Evolutionary conservation across 148 eudicot species (phyloP).

Genomic region (Fallopia convolvulus): DNA sequence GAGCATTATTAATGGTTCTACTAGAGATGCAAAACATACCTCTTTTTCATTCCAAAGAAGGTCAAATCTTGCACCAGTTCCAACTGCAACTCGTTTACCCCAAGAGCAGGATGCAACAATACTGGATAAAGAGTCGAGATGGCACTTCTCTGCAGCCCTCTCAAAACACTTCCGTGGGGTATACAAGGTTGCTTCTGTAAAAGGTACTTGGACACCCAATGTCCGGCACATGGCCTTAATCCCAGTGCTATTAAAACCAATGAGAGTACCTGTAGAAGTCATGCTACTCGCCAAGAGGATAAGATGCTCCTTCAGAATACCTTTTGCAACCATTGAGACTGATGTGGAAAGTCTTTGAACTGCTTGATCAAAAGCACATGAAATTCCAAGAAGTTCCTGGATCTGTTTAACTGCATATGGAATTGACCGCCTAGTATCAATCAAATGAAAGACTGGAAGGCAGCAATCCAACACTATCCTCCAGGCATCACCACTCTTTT

Average conservation of each 20-base stretch:
- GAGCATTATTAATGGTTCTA: not conserved
- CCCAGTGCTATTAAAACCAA: conserved; percentile 81
- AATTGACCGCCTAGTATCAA: conserved; percentile 68
- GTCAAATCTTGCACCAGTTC: conserved; percentile 86
- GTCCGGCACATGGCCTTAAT: conserved; percentile 71
- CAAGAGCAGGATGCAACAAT: conserved; percentile 95
- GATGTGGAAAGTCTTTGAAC: conserved; percentile 94
- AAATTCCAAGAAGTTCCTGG: conserved; percentile 80
- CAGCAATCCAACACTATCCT: conserved; percentile 81
- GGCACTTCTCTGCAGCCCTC: conserved; percentile 91
- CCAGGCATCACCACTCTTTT: conserved; percentile 89
- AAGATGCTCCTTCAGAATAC: conserved; percentile 90
- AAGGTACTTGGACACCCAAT: conserved; percentile 72
- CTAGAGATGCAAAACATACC: conserved; percentile 25
- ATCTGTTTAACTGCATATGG: conserved; percentile 92
- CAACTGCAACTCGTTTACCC: conserved; percentile 96
- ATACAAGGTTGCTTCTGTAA: conserved; percentile 90
- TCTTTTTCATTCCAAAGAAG: conserved; percentile 71
- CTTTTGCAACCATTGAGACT: conserved; percentile 84
- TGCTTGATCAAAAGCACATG: conserved; percentile 91
- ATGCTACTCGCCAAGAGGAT: conserved; percentile 84
- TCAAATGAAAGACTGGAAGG: conserved; percentile 70
- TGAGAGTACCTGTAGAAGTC: conserved; percentile 77
- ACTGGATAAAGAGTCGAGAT: conserved; percentile 69
- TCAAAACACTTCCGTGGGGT: conserved; percentile 92